Conservation (phyloP, 2,329 filamentous ascomycete species). For the Hymenoscyphus fraxineus region DNA sequence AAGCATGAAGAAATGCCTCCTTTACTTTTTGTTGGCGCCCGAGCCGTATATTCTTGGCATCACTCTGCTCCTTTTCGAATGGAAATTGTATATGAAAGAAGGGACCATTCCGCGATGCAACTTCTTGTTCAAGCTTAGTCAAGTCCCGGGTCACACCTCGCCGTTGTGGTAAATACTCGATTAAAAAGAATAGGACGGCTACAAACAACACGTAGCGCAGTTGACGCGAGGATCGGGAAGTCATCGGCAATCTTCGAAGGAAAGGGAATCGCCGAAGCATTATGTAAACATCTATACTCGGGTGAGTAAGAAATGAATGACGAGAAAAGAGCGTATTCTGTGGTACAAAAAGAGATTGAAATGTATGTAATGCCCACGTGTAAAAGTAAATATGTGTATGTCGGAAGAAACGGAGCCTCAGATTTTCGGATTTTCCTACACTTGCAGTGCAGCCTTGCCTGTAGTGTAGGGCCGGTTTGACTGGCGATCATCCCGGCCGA, state of each 20-base stretch:
- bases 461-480: background rate
- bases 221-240: constrained; percentile 1
- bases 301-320: background rate
- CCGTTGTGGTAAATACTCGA: background rate
- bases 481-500: background rate
- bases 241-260: constrained; percentile 1
- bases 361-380: no score
- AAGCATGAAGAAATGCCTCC: constrained; percentile 38
- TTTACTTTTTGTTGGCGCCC: background rate
- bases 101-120: background rate
- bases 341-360: background rate
- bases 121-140: background rate
- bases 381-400: background rate
- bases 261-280: constrained; percentile 2
- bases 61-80: background rate
- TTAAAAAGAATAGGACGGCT: background rate
- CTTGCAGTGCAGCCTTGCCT: background rate
- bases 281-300: background rate
- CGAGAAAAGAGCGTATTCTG: background rate
- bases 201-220: constrained; percentile 4
- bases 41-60: background rate
- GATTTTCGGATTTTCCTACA: background rate
- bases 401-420: background rate
- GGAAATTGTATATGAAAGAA: background rate
- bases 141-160: background rate